Percentiles rank a stretch among this genome's conserved stretches.
These are phyloP conservation scores for Lunasporangiospora selenospora DNA, from an alignment of 192 early-diverging fungal genomes.

Conservation along the genomic window DNA sequence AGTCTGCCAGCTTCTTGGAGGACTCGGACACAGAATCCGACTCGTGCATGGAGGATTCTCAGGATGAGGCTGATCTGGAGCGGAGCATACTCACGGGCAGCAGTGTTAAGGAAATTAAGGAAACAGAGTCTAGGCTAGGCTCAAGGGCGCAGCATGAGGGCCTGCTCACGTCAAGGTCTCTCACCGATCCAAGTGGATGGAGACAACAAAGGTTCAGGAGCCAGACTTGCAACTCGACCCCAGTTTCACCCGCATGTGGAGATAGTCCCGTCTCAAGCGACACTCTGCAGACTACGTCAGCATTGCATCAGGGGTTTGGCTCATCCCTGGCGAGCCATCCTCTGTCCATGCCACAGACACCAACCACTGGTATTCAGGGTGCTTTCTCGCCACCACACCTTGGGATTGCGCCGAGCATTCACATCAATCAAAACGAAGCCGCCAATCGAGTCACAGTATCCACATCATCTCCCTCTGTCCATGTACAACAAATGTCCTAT, in stretches of 20 bases:
- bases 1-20: conserved; percentile 64
- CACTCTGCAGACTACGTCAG: conserved; percentile 6
- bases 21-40: conserved; percentile 64
- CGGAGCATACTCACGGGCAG: conserved; percentile 2
- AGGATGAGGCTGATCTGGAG: conserved; percentile 24
- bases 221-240: conserved; percentile 33
- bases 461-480: conserved; percentile 3
- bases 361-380: conserved; percentile 18
- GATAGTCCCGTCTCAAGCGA: conserved; percentile 18
- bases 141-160: conserved; percentile 16
- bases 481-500: conserved; percentile 62
- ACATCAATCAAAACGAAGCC: conserved; percentile 18
- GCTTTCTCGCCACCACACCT: conserved; percentile 10
- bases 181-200: too few species aligned
- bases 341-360: conserved; percentile 43
- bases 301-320: conserved; percentile 15
- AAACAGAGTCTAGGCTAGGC: not conserved
- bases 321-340: conserved; percentile 32
- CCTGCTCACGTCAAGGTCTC: not conserved
- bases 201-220: conserved; percentile 27
- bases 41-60: conserved; percentile 57
- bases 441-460: conserved; percentile 9
- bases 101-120: conserved; percentile 29
- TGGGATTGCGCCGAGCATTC: conserved; percentile 19
- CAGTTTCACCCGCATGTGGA: conserved; percentile 12